Conservation (phyloP, 2,329 filamentous ascomycete species). For the Dothistroma septosporum region DNA sequence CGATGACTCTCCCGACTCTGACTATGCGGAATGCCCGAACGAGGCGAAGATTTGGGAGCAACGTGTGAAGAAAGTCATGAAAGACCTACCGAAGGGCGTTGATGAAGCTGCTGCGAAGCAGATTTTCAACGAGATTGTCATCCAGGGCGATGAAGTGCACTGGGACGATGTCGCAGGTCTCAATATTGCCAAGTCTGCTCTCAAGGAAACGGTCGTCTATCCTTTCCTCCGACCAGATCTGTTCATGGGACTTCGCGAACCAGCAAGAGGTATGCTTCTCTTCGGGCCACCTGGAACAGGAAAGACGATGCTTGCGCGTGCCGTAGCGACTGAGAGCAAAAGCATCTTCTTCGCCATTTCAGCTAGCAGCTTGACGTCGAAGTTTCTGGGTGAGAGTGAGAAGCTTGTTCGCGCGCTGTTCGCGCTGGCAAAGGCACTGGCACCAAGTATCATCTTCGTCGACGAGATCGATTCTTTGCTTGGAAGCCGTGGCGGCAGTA, state of each 20-base stretch:
- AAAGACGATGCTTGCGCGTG: constrained; percentile 95
- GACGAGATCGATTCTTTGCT: constrained; percentile 96
- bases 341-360: constrained; percentile 98
- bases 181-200: constrained; percentile 80
- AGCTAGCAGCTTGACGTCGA: constrained; percentile 87
- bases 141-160: constrained; percentile 88
- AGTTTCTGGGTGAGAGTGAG: constrained; percentile 93
- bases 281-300: constrained; percentile 97
- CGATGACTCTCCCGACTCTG: constrained; percentile 43
- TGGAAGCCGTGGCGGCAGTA: constrained; percentile 73
- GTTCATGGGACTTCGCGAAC: constrained; percentile 92
- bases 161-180: constrained; percentile 93
- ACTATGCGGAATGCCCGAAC: constrained; percentile 27
- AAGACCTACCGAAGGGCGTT: constrained; percentile 73
- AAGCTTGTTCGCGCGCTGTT: constrained; percentile 94
- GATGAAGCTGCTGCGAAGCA: constrained; percentile 81
- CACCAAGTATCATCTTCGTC: constrained; percentile 95
- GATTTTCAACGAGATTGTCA: constrained; percentile 92
- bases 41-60: constrained; percentile 56
- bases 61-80: constrained; percentile 63
- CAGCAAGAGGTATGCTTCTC: constrained; percentile 88
- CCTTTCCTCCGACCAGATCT: constrained; percentile 92
- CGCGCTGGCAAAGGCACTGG: constrained; percentile 77
- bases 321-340: constrained; percentile 88
- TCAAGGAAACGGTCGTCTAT: constrained; percentile 95